phyloP scores from a whole-genome alignment of 225 moss, liverwort and hornwort species.

The Polytrichum commune region DNA sequence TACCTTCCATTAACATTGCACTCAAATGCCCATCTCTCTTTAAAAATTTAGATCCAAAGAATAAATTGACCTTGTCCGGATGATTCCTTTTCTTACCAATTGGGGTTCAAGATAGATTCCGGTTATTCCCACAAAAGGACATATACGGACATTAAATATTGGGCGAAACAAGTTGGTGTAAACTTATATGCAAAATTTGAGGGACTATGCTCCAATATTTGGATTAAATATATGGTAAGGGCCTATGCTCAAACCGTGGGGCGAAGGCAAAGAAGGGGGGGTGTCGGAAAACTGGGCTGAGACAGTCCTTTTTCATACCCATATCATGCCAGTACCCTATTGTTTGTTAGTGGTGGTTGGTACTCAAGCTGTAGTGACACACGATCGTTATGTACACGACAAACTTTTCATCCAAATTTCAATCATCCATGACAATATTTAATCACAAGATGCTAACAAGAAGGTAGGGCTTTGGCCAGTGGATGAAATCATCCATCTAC shows the following conservation, averaged over 20 bases:
- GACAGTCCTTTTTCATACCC: conserved; percentile 1
- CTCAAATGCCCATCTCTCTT: neutral
- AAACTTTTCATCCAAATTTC: too few relatives aligned
- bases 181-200: conserved; percentile 2
- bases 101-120: neutral
- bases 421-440: too few relatives aligned
- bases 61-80: conserved; percentile 2
- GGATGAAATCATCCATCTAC: too few relatives aligned
- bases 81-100: conserved; percentile 2
- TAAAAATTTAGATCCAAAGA: conserved; percentile 1
- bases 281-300: neutral
- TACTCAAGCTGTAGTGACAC: too few relatives aligned
- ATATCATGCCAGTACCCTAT: neutral
- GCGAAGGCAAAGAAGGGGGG: conserved; percentile 1
- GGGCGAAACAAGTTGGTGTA: neutral
- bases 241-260: neutral
- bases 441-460: too few relatives aligned
- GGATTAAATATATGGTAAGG: conserved; percentile 1
- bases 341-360: too few relatives aligned
- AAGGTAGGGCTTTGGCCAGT: too few relatives aligned
- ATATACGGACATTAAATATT: conserved; percentile 2
- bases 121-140: conserved; percentile 1
- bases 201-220: conserved; percentile 1
- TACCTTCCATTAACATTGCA: too few relatives aligned
- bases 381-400: too few relatives aligned